Conservation (phyloP, 805 yeast species). For the Ogataea populi-albae region DNA sequence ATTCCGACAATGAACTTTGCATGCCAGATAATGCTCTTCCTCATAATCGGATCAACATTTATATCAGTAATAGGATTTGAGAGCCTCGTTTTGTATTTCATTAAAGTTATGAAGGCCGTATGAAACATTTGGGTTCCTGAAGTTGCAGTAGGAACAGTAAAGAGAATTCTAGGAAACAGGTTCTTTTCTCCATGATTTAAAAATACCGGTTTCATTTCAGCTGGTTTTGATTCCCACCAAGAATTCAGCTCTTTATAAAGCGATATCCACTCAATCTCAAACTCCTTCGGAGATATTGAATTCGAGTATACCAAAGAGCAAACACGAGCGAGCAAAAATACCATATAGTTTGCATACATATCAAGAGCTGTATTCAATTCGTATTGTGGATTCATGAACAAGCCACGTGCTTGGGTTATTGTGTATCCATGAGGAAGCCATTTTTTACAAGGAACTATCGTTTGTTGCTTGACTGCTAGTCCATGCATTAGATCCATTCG, state of each 20-base stretch:
- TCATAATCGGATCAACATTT: slow-evolving; percentile 15
- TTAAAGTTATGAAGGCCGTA: slow-evolving; percentile 37
- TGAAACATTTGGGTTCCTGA: slow-evolving; percentile 41
- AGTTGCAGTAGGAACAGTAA: slow-evolving; percentile 39
- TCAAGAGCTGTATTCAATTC: slow-evolving; percentile 20
- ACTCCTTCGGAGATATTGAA: slow-evolving; percentile 18
- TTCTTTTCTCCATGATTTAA: slow-evolving; percentile 26
- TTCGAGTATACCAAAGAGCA: slow-evolving; percentile 32
- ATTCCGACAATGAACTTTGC: slow-evolving; percentile 38
- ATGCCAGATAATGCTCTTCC: slow-evolving; percentile 29
- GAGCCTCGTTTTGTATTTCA: slow-evolving; percentile 39
- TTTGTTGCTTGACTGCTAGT: slow-evolving; percentile 37
- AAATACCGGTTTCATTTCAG: slow-evolving; percentile 35
- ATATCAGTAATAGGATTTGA: slow-evolving; percentile 7
- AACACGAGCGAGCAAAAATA: slow-evolving; percentile 37
- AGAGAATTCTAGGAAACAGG: slow-evolving; percentile 37
- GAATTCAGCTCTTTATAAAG: slow-evolving; percentile 37
- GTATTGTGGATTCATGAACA: slow-evolving; percentile 17
- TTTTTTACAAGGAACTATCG: slow-evolving; percentile 33
- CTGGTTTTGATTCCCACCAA: slow-evolving; percentile 34
- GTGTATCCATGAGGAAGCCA: slow-evolving; percentile 34
- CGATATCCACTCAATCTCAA: slow-evolving; percentile 35
- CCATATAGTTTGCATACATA: slow-evolving; percentile 41
- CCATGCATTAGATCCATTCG: slow-evolving; percentile 43
- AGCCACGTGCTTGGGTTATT: slow-evolving; percentile 23